A percentile compares a stretch with the other conserved stretches of the same genome.
Evolutionary conservation across 2,329 filamentous ascomycete species (phyloP).

Genomic region (Tolypocladium sp.): DNA sequence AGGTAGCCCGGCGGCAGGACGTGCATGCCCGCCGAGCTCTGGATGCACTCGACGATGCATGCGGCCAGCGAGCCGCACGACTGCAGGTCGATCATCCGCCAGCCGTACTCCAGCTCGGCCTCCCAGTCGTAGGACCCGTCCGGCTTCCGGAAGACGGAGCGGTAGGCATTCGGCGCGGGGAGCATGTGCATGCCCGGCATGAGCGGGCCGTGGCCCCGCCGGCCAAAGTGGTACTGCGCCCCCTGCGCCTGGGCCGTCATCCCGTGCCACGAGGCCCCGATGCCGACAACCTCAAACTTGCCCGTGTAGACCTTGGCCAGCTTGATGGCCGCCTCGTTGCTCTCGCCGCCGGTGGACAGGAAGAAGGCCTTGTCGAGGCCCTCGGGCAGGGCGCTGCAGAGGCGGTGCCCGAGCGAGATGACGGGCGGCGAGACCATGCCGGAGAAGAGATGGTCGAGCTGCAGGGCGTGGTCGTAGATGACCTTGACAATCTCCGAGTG

Average conservation of each 20-base stretch:
- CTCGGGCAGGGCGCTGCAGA: constrained; percentile 37
- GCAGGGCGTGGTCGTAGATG: constrained; percentile 35
- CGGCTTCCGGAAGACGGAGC: constrained; percentile 47
- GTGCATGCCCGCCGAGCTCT: constrained; percentile 50
- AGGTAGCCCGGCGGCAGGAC: constrained; percentile 51
- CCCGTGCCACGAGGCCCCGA: constrained; percentile 52
- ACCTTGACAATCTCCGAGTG: constrained; percentile 48
- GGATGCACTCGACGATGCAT: constrained; percentile 54
- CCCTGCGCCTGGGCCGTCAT: constrained; percentile 45
- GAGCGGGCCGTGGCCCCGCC: constrained; percentile 34
- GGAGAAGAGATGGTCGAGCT: constrained; percentile 50
- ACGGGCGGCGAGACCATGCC: constrained; percentile 51
- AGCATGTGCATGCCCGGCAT: constrained; percentile 51
- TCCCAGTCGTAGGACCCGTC: constrained; percentile 56
- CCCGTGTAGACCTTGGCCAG: constrained; percentile 56
- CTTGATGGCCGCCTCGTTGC: constrained; percentile 53
- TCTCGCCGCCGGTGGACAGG: constrained; percentile 47
- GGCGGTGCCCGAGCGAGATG: constrained; percentile 40
- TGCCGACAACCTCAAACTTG: constrained; percentile 54
- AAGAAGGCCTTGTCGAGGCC: constrained; percentile 48
- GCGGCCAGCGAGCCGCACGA: constrained; percentile 54
- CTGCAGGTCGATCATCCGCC: constrained; percentile 49
- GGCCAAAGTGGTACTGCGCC: constrained; percentile 46
- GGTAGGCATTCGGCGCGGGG: constrained; percentile 50
- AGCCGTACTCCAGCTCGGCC: constrained; percentile 51